Evolutionary conservation across 352 stramenopile species (phyloP).

Genomic region (Phytophthora uliginosa): DNA sequence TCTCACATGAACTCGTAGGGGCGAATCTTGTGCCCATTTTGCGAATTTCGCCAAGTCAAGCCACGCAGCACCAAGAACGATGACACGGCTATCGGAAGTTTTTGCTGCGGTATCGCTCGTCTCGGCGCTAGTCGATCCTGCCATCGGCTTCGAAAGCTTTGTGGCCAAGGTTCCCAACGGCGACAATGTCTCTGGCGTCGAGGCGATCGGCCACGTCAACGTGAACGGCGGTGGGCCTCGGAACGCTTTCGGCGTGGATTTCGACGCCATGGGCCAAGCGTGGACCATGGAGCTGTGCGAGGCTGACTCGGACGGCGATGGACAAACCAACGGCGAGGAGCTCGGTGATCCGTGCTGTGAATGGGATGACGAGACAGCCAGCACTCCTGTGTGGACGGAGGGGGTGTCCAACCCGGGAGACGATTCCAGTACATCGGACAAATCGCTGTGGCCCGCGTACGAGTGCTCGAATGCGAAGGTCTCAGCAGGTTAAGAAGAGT

Average conservation of each 20-base stretch:
- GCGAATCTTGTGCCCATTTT: background rate
- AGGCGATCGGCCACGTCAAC: conserved; percentile 38
- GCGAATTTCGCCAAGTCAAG: background rate
- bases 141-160: conserved; percentile 14
- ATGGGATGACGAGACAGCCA: conserved; percentile 14
- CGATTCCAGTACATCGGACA: conserved; percentile 20
- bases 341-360: conserved; percentile 34
- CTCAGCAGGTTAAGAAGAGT: background rate
- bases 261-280: conserved; percentile 16
- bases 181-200: conserved; percentile 32
- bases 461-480: conserved; percentile 24
- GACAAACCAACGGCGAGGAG: conserved; percentile 41
- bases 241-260: conserved; percentile 40
- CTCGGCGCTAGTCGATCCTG: conserved; percentile 10
- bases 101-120: background rate
- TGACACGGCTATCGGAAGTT: background rate
- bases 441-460: conserved; percentile 17
- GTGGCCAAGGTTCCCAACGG: conserved; percentile 36
- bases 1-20: background rate
- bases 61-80: background rate
- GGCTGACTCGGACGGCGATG: conserved; percentile 38
- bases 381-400: conserved; percentile 19
- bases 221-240: conserved; percentile 12
- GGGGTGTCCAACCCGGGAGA: conserved; percentile 40
- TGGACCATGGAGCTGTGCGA: conserved; percentile 41